Evolutionary conservation across 108 stramenopile genomes (phyloP).

Genomic region (Discostella pseudostelligera): DNA sequence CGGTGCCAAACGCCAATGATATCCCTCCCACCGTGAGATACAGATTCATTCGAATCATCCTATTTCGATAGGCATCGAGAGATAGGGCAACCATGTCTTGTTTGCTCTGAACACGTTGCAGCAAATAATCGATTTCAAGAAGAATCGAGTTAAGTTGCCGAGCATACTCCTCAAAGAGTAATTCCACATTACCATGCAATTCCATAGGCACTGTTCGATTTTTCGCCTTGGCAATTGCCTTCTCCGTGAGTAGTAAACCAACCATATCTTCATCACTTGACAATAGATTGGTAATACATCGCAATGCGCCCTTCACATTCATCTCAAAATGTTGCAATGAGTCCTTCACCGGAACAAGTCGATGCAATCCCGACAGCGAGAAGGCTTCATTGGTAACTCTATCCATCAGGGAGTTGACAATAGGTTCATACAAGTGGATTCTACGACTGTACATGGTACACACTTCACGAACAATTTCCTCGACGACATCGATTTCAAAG

Average conservation of each 20-base stretch:
- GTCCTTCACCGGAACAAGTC: slow-evolving; percentile 81
- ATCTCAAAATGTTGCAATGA: slow-evolving; percentile 78
- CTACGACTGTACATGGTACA: slow-evolving; percentile 74
- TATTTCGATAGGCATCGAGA: slow-evolving; percentile 80
- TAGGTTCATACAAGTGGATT: slow-evolving; percentile 81
- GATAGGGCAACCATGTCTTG: slow-evolving; percentile 83
- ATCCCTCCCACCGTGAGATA: slow-evolving; percentile 70
- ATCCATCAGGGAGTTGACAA: slow-evolving; percentile 73
- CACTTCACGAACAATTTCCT: slow-evolving; percentile 73
- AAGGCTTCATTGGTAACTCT: slow-evolving; percentile 67
- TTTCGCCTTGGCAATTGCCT: slow-evolving; percentile 48
- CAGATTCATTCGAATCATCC: slow-evolving; percentile 86
- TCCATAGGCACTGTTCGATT: slow-evolving; percentile 49
- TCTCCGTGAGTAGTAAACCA: slow-evolving; percentile 75
- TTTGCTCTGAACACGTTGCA: slow-evolving; percentile 78
- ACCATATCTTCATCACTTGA: slow-evolving; percentile 86
- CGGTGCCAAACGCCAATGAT: slow-evolving; percentile 61
- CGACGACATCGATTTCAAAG: slow-evolving; percentile 80
- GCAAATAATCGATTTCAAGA: slow-evolving; percentile 66
- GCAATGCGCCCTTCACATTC: slow-evolving; percentile 66
- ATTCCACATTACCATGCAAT: slow-evolving; percentile 75
- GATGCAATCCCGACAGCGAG: slow-evolving; percentile 70
- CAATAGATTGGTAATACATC: slow-evolving; percentile 69
- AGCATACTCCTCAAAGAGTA: slow-evolving; percentile 83
- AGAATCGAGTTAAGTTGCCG: slow-evolving; percentile 66